Conservation (phyloP, 805 yeast genomes). For the Saccharomycopsis sp. region DNA sequence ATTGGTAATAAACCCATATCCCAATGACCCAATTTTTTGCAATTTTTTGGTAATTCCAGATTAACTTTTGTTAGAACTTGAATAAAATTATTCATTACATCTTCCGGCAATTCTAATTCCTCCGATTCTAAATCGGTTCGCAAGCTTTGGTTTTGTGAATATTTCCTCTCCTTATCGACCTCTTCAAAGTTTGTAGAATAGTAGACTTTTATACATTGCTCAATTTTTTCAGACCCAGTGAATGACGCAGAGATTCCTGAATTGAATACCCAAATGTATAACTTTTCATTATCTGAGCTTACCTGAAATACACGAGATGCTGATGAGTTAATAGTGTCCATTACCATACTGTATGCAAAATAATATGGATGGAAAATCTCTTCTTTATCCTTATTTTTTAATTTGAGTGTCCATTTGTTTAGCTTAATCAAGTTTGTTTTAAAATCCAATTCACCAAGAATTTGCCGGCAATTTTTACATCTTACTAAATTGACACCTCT, state of each 20-base stretch:
- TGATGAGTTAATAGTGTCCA: conserved; percentile 37
- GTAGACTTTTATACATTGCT: conserved; percentile 38
- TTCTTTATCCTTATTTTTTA: conserved; percentile 25
- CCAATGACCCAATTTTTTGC: conserved; percentile 25
- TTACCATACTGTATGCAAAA: conserved; percentile 33
- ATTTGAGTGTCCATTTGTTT: conserved; percentile 50
- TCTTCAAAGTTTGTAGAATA: conserved; percentile 31
- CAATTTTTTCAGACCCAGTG: conserved; percentile 26
- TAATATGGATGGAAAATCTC: conserved; percentile 33
- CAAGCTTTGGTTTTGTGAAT: conserved; percentile 23
- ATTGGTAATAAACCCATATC: conserved; percentile 20
- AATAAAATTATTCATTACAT: conserved; percentile 29
- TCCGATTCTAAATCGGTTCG: conserved; percentile 36
- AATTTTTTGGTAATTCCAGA: conserved; percentile 29
- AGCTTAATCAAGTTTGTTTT: conserved; percentile 31
- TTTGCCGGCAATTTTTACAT: conserved; percentile 34
- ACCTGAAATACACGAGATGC: conserved; percentile 34
- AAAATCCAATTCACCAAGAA: conserved; percentile 36
- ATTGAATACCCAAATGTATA: conserved; percentile 46
- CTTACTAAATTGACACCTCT: conserved; percentile 19
- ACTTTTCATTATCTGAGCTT: conserved; percentile 1
- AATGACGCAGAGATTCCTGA: conserved; percentile 26
- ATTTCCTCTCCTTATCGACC: conserved; percentile 19
- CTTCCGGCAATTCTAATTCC: conserved; percentile 28
- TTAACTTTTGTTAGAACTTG: conserved; percentile 27